Conservation (phyloP, 495 filamentous ascomycete species). For the Amphirosellinia nigrospora region DNA sequence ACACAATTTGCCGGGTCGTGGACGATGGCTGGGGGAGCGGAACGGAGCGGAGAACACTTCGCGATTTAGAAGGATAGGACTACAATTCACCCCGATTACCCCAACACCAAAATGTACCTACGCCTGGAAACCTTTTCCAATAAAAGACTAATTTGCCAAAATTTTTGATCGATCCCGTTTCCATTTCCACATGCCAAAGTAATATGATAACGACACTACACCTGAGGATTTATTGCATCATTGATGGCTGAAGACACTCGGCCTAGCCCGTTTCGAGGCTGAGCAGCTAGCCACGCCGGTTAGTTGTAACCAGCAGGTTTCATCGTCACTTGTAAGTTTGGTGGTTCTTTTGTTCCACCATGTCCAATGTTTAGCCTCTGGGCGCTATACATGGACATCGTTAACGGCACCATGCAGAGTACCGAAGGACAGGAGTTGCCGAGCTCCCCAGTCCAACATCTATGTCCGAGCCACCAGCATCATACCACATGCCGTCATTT, state of each 20-base stretch:
- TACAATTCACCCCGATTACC: neutral
- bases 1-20: constrained; percentile 2
- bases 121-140: neutral
- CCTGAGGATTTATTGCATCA: constrained; percentile 1
- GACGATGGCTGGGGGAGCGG: neutral
- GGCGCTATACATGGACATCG: neutral
- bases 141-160: neutral
- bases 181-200: neutral
- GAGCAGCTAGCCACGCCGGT: neutral
- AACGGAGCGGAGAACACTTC: neutral
- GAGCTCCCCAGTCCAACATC: constrained; percentile 1
- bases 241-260: neutral
- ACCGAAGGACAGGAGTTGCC: constrained; percentile 13
- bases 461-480: neutral
- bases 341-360: neutral
- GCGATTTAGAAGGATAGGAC: neutral
- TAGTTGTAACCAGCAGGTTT: neutral
- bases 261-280: constrained; percentile 5
- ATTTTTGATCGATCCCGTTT: neutral
- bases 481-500: neutral
- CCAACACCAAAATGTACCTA: constrained; percentile 18
- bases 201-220: neutral
- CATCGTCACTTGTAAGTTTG: neutral
- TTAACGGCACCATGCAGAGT: neutral
- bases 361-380: neutral